phyloP scores from a whole-genome alignment of 257 asterid genomes.

The Fraxinus excelsior region DNA sequence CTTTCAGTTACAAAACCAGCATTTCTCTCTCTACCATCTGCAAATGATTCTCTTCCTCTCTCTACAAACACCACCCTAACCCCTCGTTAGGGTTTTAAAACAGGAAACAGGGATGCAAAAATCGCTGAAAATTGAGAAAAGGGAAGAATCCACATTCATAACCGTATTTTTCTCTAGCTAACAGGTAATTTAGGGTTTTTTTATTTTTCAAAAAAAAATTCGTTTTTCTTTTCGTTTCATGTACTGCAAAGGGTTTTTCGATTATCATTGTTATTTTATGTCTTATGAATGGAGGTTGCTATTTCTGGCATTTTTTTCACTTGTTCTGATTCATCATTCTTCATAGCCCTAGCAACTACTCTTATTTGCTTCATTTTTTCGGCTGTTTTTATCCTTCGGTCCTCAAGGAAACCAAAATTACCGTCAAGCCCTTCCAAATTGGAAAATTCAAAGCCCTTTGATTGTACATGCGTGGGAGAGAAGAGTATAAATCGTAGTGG shows the following conservation, averaged over 20 bases:
- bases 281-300: slow-evolving; percentile 63
- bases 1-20: slow-evolving; percentile 39
- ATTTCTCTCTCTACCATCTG: slow-evolving; percentile 23
- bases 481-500: slow-evolving; percentile 24
- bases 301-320: slow-evolving; percentile 34
- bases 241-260: slow-evolving; percentile 33
- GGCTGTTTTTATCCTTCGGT: slow-evolving; percentile 38
- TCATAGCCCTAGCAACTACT: slow-evolving; percentile 50
- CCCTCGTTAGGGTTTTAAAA: slow-evolving; percentile 28
- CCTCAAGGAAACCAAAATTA: slow-evolving; percentile 18
- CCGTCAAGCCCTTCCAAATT: slow-evolving; percentile 24
- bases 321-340: slow-evolving; percentile 38
- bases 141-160: slow-evolving; percentile 32
- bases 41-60: slow-evolving; percentile 19
- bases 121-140: background rate
- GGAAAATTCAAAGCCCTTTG: slow-evolving; percentile 19
- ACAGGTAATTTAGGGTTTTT: slow-evolving; percentile 38
- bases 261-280: slow-evolving; percentile 42
- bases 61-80: slow-evolving; percentile 2
- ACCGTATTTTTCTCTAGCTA: slow-evolving; percentile 13
- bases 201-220: background rate
- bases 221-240: slow-evolving; percentile 29
- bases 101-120: background rate
- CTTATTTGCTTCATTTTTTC: slow-evolving; percentile 50
- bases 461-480: slow-evolving; percentile 32